A percentile compares a stretch with the other conserved stretches of the same genome.
phyloP scores from a whole-genome alignment of 2,329 filamentous ascomycete species.

The Calonectria montana region DNA sequence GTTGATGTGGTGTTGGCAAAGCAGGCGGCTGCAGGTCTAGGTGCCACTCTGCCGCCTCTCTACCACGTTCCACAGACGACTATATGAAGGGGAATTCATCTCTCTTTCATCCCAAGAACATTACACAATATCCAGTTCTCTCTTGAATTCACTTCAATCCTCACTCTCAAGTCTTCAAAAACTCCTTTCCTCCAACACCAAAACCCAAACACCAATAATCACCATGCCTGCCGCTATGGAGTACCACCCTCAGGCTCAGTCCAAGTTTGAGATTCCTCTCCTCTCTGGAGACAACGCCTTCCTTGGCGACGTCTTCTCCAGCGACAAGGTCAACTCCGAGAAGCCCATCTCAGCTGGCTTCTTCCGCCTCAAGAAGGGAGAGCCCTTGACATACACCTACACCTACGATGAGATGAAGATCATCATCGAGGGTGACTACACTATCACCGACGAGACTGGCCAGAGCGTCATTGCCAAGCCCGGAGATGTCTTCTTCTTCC shows the following conservation, averaged over 20 bases:
- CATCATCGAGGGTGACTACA: slow-evolving; percentile 74
- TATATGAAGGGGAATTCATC: slow-evolving; percentile 18
- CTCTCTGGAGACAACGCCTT: slow-evolving; percentile 77
- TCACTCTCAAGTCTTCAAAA: background rate
- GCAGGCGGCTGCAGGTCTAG: background rate
- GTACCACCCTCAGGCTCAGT: slow-evolving; percentile 69
- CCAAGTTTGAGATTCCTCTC: slow-evolving; percentile 70
- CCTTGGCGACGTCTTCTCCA: slow-evolving; percentile 71
- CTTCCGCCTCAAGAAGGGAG: slow-evolving; percentile 76
- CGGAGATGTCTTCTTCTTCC: slow-evolving; percentile 78
- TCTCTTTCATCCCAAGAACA: background rate
- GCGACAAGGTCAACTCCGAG: slow-evolving; percentile 64
- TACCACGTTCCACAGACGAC: too few species aligned
- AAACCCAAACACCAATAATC: background rate
- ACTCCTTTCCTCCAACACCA: background rate
- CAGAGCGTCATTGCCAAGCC: slow-evolving; percentile 67
- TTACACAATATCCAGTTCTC: background rate
- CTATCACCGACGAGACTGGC: slow-evolving; percentile 72
- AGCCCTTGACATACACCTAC: slow-evolving; percentile 75
- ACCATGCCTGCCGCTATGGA: slow-evolving; percentile 55
- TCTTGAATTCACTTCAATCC: background rate
- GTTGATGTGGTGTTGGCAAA: background rate
- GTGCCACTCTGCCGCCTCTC: background rate
- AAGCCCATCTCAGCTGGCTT: slow-evolving; percentile 73
- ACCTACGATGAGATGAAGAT: slow-evolving; percentile 81